Evolutionary conservation across 2,329 filamentous ascomycete species (phyloP), one percentile per base, ranked within the genome.

Genomic region (Colletotrichum eleusines): DNA sequence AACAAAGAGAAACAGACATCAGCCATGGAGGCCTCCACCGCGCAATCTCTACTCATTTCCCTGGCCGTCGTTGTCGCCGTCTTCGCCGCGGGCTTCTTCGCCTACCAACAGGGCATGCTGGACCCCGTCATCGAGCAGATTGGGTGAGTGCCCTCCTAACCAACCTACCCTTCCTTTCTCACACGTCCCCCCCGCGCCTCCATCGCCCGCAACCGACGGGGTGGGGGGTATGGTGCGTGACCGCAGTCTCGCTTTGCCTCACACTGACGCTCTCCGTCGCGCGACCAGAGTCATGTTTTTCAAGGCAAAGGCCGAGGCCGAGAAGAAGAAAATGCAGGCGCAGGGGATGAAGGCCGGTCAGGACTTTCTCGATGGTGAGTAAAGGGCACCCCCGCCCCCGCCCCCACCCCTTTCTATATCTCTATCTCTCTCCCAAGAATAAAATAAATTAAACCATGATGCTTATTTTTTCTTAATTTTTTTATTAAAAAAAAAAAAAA

Each of bases 281-380:
- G 75, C 74, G 18, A 9, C 33, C 26, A 72, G 69, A 1, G 76
- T 80, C 31, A 77, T 78, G 63, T 71, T 81, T 61, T 80, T 83
- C 75, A 82, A 83, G 75, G 79, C 80, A 40, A 80, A 83, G 75
- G 81, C 80, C 0, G 77, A 81, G 73, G 80, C 80, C 9, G 81
- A 83, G 73, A 76, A 78, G 50, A 81, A 82, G 74, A 80, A 80
- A 65, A 73, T 81, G 73, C 75, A 82, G 72, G 79, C 80, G 11
- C 72, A 82, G 73, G 81, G 81, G 1, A 54, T 80, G 73, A 78
- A 80, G 70, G 79, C 80, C 59, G 81, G 81, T 23, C 72, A 81
- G 68, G 81, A 82, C 72, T 82, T 82, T 69, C 57, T 79, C 4
- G 77, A 77, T 65, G 76, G 80, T 81, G 66, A 75, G 76, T 33